Base-by-base conservation (phyloP, 345 rosid genomes). In the Brassica carinata region DNA sequence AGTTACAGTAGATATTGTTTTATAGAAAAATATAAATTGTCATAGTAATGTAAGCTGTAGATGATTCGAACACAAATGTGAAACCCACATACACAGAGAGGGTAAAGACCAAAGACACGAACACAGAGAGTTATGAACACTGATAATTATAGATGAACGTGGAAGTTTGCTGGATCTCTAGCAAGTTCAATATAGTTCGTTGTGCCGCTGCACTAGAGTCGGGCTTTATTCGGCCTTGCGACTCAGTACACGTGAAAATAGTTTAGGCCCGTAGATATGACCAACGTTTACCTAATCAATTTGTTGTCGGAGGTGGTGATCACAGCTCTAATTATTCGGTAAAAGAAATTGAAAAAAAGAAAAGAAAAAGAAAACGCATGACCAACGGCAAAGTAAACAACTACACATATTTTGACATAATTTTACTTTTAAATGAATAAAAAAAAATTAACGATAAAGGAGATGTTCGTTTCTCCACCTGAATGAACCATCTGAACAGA, bases 181-280 rank as follows among this genome's bases (percentile, higher is more conserved):
- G 64, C 64, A 59, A 59, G 14, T 59, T 59, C 64, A 19, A 19
- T 58, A 8, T 58, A 8, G 10, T 7, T 59, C 30, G 30, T 59
- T 59, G 29, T 51, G 58, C 7, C 8, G 18, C 18, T 51, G 18
- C 58, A 77, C 5, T 38, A 2, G 1, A 33, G 11, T 19, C 65
- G 64, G 76, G 66, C 40, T 63, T 78, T 34, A 27, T 33, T 78
- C 76, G 81, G 82, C 82, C 59, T 72, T 30, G 2, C 3, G 38
- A 11, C 10, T 5, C 15, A 5, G 7, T 13, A 26, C 8, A 62
- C 2, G 15, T 2, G 34, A 62, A 26, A 29, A 27, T 63, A 13
- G 67, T 29, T 14, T 63, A 29, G 36, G 17, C 66, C 66, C 34
- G 14, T 18, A 38, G 51, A 43, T 43, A 43, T 43, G 51, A 43